Percentiles rank a stretch among this genome's conserved stretches.
These are phyloP conservation scores for Amanita muscaria DNA, from an alignment of 768 basidiomycete genomes.

Conservation along the genomic window DNA sequence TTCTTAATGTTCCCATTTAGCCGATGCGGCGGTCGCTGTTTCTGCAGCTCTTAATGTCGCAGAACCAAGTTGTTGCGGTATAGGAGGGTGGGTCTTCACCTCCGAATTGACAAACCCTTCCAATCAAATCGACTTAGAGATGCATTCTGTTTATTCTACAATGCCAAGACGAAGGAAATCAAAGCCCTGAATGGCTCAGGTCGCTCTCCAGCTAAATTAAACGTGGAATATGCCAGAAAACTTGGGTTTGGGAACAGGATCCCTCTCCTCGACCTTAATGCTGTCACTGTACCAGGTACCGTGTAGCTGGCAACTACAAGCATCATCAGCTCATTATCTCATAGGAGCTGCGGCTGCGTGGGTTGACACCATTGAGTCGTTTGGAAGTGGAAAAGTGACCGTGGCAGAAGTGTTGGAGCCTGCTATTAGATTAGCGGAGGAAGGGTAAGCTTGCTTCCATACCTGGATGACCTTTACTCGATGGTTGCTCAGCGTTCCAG, in stretches of 20 bases:
- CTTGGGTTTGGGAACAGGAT: conserved; percentile 70
- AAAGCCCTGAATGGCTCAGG: conserved; percentile 93
- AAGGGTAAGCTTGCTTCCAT: conserved; percentile 48
- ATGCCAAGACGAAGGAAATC: conserved; percentile 73
- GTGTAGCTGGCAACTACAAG: not conserved
- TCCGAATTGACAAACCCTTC: conserved; percentile 10
- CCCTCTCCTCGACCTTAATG: conserved; percentile 73
- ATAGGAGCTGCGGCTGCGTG: conserved; percentile 90
- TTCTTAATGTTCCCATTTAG: conserved; percentile 28
- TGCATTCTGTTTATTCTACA: conserved; percentile 89
- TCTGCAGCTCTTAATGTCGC: conserved; percentile 91
- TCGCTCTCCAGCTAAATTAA: conserved; percentile 70
- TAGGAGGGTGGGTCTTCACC: conserved; percentile 60
- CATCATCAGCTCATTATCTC: not conserved
- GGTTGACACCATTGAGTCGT: conserved; percentile 77
- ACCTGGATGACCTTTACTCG: not conserved
- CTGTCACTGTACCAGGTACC: conserved; percentile 79
- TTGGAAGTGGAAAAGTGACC: conserved; percentile 67
- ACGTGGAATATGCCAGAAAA: conserved; percentile 59
- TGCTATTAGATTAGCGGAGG: conserved; percentile 86
- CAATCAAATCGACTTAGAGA: conserved; percentile 38
- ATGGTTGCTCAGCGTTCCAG: conserved; percentile 55
- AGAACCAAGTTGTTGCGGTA: conserved; percentile 83
- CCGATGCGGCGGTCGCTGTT: conserved; percentile 90
- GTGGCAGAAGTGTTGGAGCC: conserved; percentile 72